Evolutionary conservation across 2,329 filamentous ascomycete genomes (phyloP).

Genomic region (Cladosporium velox): DNA sequence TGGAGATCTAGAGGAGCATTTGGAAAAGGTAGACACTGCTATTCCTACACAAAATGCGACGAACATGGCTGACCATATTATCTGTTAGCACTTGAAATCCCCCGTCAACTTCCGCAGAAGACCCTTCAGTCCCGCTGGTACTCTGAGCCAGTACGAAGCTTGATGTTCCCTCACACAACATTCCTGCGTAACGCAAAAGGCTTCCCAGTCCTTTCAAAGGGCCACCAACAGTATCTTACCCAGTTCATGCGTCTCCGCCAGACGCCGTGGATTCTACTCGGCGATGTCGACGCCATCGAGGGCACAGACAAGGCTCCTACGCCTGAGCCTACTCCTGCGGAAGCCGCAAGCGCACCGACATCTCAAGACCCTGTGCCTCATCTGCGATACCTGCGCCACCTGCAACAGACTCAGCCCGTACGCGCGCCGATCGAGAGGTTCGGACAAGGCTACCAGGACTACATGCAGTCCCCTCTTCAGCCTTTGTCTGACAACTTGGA

Average conservation of each 20-base stretch:
- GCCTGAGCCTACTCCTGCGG: constrained; percentile 64
- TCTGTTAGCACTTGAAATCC: constrained; percentile 56
- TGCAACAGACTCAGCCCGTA: constrained; percentile 78
- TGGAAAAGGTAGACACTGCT: constrained; percentile 1
- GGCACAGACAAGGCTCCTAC: neutral
- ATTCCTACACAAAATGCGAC: neutral
- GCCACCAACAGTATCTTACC: constrained; percentile 59
- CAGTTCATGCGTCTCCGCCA: constrained; percentile 59
- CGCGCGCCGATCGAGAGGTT: constrained; percentile 65
- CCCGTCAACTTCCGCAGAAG: constrained; percentile 59
- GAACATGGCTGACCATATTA: neutral
- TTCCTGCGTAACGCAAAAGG: constrained; percentile 62
- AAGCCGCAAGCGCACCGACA: constrained; percentile 56
- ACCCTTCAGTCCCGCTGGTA: constrained; percentile 62
- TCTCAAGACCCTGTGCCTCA: constrained; percentile 60
- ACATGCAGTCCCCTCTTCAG: constrained; percentile 91
- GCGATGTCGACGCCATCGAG: constrained; percentile 56
- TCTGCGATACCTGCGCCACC: constrained; percentile 77
- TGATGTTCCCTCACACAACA: constrained; percentile 54
- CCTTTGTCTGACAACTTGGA: constrained; percentile 95
- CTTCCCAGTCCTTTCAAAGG: constrained; percentile 59
- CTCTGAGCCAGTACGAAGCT: constrained; percentile 61
- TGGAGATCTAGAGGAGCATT: neutral
- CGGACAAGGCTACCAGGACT: constrained; percentile 80
- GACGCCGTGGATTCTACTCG: constrained; percentile 62